These are phyloP conservation scores for Lactarius deliciosus DNA, from an alignment of 768 basidiomycete genomes.

Conservation along the genomic window DNA sequence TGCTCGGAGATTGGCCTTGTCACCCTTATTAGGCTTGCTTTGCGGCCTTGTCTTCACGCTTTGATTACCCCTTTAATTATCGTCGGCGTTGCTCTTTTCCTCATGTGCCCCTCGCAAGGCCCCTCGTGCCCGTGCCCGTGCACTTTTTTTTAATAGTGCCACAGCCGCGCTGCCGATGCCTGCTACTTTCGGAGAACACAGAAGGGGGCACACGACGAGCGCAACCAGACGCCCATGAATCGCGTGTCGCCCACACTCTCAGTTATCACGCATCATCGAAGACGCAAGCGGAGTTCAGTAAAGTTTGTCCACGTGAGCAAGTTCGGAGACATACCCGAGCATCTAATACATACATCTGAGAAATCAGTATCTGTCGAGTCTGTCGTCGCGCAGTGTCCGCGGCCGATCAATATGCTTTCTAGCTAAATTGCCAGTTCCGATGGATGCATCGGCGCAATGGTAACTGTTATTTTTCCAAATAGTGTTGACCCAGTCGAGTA, in stretches of 20 bases:
- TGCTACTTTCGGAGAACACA: background rate
- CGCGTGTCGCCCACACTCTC: too few species aligned
- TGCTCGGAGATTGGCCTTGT: too few species aligned
- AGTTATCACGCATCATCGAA: background rate
- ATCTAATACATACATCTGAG: background rate
- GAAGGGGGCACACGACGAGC: too few species aligned
- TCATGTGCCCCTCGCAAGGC: too few species aligned
- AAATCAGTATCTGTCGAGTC: background rate
- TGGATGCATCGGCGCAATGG: too few species aligned
- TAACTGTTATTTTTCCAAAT: background rate
- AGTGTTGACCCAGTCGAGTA: too few species aligned
- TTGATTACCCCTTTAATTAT: background rate
- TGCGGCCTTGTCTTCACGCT: too few species aligned
- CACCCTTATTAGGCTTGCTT: too few species aligned
- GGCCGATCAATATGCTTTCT: background rate
- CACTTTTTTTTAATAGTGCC: background rate
- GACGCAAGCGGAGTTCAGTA: background rate
- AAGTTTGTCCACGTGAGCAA: too few species aligned
- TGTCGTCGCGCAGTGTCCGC: background rate
- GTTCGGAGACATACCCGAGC: too few species aligned
- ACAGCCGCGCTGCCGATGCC: background rate
- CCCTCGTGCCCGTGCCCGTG: background rate
- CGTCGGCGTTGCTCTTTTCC: background rate
- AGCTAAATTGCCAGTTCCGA: background rate
- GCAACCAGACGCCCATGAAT: background rate